A percentile compares a stretch with the other conserved stretches of the same genome.
Evolutionary conservation across 2,329 filamentous ascomycete species (phyloP).

Genomic region (Arthrobotrys sphaeroides): DNA sequence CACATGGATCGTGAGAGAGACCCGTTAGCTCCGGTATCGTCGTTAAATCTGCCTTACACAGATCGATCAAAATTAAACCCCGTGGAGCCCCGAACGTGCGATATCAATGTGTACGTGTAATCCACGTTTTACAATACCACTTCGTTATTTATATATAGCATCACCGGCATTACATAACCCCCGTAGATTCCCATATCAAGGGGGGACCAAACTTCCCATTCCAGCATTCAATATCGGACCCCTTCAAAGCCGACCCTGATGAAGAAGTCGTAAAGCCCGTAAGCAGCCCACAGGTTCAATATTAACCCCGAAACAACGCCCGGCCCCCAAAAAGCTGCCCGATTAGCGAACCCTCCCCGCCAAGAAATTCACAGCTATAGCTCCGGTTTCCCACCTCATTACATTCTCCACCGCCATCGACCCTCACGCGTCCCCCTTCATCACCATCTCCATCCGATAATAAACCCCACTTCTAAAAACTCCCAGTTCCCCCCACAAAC

Average conservation of each 20-base stretch:
- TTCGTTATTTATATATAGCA: too few species aligned
- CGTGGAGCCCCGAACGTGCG: too few species aligned
- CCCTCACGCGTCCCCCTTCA: constrained; percentile 17
- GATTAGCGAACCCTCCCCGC: not conserved
- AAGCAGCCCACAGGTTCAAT: not conserved
- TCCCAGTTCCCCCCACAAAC: not conserved
- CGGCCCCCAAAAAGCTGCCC: not conserved
- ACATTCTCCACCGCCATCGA: constrained; percentile 8
- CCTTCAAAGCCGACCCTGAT: too few species aligned
- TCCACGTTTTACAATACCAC: too few species aligned
- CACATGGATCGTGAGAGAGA: too few species aligned
- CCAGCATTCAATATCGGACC: not conserved
- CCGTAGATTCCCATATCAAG: not conserved
- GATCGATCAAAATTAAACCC: too few species aligned
- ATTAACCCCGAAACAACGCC: not conserved
- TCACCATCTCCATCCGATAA: not conserved
- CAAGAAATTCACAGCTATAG: not conserved
- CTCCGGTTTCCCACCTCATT: not conserved
- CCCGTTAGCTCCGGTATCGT: too few species aligned
- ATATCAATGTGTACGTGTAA: too few species aligned
- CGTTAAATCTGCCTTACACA: too few species aligned
- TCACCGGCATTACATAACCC: too few species aligned
- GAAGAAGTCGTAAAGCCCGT: not conserved
- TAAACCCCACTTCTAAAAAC: not conserved
- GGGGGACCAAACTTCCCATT: not conserved